These are phyloP conservation scores for Xerocomus brunneocitrinus DNA, from an alignment of 768 basidiomycete genomes.

Conservation along the genomic window DNA sequence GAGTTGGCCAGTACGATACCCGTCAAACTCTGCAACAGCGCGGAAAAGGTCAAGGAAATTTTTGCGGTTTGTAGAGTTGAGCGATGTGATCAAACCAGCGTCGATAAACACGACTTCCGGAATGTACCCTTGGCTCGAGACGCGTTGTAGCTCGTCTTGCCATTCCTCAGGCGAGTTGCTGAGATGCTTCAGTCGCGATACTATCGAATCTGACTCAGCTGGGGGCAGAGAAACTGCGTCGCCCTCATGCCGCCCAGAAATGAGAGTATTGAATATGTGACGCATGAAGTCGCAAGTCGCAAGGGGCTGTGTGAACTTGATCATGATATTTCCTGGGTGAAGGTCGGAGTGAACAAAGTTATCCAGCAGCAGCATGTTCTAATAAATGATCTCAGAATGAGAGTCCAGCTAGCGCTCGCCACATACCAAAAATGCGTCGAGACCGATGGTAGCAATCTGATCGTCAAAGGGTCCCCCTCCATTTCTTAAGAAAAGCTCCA, in stretches of 20 bases:
- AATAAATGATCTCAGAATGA: conserved; percentile 1
- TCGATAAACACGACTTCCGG: conserved; percentile 97
- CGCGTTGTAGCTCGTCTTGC: conserved; percentile 58
- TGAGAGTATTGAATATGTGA: conserved; percentile 53
- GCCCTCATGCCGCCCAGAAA: conserved; percentile 35
- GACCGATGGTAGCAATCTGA: conserved; percentile 83
- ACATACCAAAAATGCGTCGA: conserved; percentile 91
- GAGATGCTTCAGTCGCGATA: conserved; percentile 64
- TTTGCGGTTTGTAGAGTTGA: conserved; percentile 73
- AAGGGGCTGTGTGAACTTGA: conserved; percentile 90
- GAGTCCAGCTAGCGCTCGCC: neutral
- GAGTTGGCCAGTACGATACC: conserved; percentile 89
- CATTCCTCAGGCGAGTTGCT: conserved; percentile 57
- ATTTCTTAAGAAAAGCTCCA: conserved; percentile 81
- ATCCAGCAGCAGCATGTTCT: conserved; percentile 98
- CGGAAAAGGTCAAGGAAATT: conserved; percentile 98
- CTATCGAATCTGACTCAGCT: conserved; percentile 55
- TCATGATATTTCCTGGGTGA: conserved; percentile 94
- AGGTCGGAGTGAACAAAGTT: conserved; percentile 95
- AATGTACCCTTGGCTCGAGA: conserved; percentile 71
- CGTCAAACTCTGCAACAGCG: conserved; percentile 94
- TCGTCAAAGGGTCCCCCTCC: conserved; percentile 92
- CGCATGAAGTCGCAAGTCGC: conserved; percentile 60
- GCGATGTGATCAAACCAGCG: conserved; percentile 88
- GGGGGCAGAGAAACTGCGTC: conserved; percentile 24